These are phyloP conservation scores for Spiraea crenata DNA, from an alignment of 331 rosid species.

Conservation along the genomic window DNA sequence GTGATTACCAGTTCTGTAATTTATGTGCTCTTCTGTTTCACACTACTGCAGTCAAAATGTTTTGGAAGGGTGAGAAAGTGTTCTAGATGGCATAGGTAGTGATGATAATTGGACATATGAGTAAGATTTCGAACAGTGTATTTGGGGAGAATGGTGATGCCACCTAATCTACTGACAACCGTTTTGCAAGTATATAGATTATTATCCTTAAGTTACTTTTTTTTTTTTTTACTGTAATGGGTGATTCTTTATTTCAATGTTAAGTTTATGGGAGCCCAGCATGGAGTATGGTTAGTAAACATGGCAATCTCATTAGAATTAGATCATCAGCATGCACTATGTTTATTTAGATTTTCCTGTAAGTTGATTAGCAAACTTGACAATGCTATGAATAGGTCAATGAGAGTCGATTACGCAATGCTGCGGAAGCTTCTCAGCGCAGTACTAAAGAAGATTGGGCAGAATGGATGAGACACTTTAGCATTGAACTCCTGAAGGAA, in stretches of 20 bases:
- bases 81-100: neutral
- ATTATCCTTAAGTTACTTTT: neutral
- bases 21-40: neutral
- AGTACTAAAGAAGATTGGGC: constrained; percentile 99
- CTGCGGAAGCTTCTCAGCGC: constrained; percentile 99
- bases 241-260: neutral
- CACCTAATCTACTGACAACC: neutral
- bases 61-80: constrained; percentile 7
- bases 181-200: constrained; percentile 6
- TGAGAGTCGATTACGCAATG: constrained; percentile 82
- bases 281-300: constrained; percentile 7
- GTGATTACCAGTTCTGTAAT: neutral
- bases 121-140: neutral
- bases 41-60: constrained; percentile 4
- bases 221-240: constrained; percentile 1
- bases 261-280: neutral
- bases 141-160: neutral
- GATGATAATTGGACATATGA: neutral
- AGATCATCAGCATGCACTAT: neutral
- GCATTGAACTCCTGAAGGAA: constrained; percentile 94
- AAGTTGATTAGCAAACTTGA: constrained; percentile 9
- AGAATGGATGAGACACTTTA: constrained; percentile 99
- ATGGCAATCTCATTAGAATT: neutral
- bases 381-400: constrained; percentile 58
- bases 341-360: neutral